Base-by-base conservation (phyloP, 805 yeast genomes). In the Wickerhamomyces queroliae region DNA sequence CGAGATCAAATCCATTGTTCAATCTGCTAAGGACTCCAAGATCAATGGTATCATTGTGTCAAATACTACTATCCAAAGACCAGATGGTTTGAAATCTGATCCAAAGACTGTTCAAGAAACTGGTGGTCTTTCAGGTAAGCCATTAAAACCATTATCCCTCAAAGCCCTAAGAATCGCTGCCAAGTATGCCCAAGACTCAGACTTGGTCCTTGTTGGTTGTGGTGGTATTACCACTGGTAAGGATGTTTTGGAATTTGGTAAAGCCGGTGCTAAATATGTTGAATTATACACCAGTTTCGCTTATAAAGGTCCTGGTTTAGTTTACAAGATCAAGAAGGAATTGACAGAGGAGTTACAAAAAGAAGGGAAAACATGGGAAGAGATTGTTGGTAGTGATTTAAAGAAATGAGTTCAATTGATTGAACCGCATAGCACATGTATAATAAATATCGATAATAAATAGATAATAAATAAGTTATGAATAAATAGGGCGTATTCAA, bases 51-150 rank as follows among this genome's bases (percentile, higher is more conserved):
- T 91, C 46, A 84, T 91, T 48, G 79, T 91, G 40, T 85, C 96
- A 35, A 91, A 91, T 64, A 91, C 98, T 18, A 91, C 98, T 0
- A 76, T 90, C 44, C 81, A 81, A 54, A 78, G 98, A 58, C 96
- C 96, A 10, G 66, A 67, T 1, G 49, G 58, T 4, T 66, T 90
- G 52, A 66, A 72, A 31, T 76, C 90, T 7, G 46, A 62, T 17
- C 62, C 67, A 17, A 60, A 61, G 20, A 61, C 82, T 29, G 62
- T 69, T 15, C 45, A 60, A 25, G 84, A 89, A 61, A 63, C 79
- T 3, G 98, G 98, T 43, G 98, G 98, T 1, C 73, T 91, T 29
- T 85, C 95, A 0, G 98, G 98, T n/a, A 74, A 75, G 42, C 98
- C 98, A 15, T 69, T 91, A 40, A 91, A 90, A 61, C 90, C 87